Evolutionary conservation across 2,329 filamentous ascomycete genomes (phyloP), one percentile per base, ranked within the genome.

Genomic region (Aureobasidium sp.): DNA sequence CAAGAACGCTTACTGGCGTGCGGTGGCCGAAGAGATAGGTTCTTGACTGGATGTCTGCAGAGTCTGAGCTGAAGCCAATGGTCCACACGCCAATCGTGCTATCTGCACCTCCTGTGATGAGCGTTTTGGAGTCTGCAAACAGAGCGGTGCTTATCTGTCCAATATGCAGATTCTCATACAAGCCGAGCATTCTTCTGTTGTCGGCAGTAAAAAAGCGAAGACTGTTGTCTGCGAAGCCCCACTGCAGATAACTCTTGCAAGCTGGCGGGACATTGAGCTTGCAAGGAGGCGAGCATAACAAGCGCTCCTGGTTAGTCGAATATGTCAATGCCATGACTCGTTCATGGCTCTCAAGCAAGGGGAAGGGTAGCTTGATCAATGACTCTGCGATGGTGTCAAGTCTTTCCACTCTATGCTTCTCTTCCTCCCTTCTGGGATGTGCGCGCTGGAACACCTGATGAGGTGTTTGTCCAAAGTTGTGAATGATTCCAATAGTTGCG

Each of bases 381-480:
- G 86, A 87, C 67, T 90, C 87, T 0, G 90, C 86, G 0, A 87
- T 83, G 0, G 85, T 88, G 72, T 99, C 93, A 0, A 99, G 79
- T 62, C 90, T 84, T 62, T 84, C 85, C 9, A 69, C 65, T 3
- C 82, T 78, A 5, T 85, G 86, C 61, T 86, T 83, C 25, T 84
- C 79, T 5, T 82, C 76, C 62, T 89, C 83, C 15, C 88, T 84
- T n/a, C 83, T 77, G 3, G 89, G 87, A 73, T 99, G 94, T 14
- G 88, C 81, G 63, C 88, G 87, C 48, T 85, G 84, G 73, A 97
- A 99, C 17, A 97, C 88, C 73, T 99, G 95, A 68, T 95, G 89
- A 1, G 95, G 94, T 1, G 95, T 99, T 73, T 99, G 94, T 0
- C 94, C 94, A 74, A 99, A 99, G 69, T 97, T 97, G 75, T 99